A percentile compares a stretch with the other conserved stretches of the same genome.
phyloP scores from a whole-genome alignment of 1,284 basidiomycete genomes.

The Marasmius sp. region DNA sequence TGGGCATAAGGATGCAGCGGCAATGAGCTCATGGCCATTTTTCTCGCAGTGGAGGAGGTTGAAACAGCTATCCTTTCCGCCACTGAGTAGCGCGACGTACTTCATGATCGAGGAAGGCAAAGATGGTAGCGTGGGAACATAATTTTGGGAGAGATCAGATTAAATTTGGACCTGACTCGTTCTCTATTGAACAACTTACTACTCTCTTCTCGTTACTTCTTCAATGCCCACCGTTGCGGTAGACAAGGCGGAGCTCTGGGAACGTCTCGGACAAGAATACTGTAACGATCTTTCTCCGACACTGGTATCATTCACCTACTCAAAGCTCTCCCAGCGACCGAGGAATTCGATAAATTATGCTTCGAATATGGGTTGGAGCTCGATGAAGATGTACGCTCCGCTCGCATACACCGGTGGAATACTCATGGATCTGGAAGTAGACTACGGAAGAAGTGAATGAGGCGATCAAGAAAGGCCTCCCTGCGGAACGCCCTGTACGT shows the following conservation, averaged over 20 bases:
- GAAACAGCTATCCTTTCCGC: constrained; percentile 98
- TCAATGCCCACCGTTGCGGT: constrained; percentile 94
- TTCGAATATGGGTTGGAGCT: constrained; percentile 98
- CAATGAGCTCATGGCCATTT: constrained; percentile 88
- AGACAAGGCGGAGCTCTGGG: constrained; percentile 94
- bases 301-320: constrained; percentile 7
- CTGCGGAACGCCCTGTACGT: constrained; percentile 78
- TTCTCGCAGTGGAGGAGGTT: constrained; percentile 88
- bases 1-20: constrained; percentile 88
- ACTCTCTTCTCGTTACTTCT: not conserved
- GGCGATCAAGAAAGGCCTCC: constrained; percentile 77
- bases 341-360: constrained; percentile 94
- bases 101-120: constrained; percentile 60
- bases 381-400: constrained; percentile 85
- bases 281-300: constrained; percentile 46
- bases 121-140: not conserved
- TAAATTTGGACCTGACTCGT: constrained; percentile 15
- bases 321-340: constrained; percentile 59
- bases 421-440: constrained; percentile 35
- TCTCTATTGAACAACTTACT: not conserved
- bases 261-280: constrained; percentile 82
- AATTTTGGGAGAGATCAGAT: constrained; percentile 12
- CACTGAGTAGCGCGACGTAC: constrained; percentile 93
- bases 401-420: not conserved
- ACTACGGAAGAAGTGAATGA: constrained; percentile 89